Base-by-base conservation (phyloP, 2,329 filamentous ascomycete species). In the Paradendryphiella salina region DNA sequence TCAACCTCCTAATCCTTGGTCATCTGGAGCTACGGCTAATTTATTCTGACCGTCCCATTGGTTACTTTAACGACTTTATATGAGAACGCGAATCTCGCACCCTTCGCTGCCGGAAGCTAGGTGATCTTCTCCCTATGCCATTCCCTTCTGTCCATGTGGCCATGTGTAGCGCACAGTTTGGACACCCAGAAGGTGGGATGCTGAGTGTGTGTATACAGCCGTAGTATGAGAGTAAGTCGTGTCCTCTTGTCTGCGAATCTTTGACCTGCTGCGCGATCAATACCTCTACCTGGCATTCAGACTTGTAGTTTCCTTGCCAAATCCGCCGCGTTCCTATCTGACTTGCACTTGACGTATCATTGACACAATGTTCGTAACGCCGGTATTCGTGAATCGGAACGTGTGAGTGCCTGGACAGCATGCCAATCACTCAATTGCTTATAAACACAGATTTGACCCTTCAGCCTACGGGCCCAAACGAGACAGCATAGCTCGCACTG, bases 11-110 rank as follows among this genome's bases (percentile, higher is more conserved):
- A 37, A 54, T 49, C 45, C 49, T 33, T 43, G 49, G 50, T 61
- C 60, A 61, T 40, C 56, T 32, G 46, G 14, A 33, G 56, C 61
- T 55, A 56, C 50, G 52, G 39, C 13, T 49, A 63, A 62, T 65
- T 33, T 60, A 55, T 36, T 3, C 15, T 3, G 4, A 11, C 5
- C 5, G 10, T 13, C 20, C 46, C 36, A 64, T 64, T 66, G 59
- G 63, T 36, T 38, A 23, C 18, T 36, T 36, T 29, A 11, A 56
- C 36, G 38, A 38, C 23, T 46, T 61, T 54, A 66, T 64, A 46
- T 66, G 54, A 55, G 50, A 56, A 56, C 57, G 54, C 58, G 47
- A 47, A 18, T 50, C 18, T 47, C 36, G 50, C 54, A 55, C 39
- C 44, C 39, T 50, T 35, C 44, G 52, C 32, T 42, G 46, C 38